A percentile compares a stretch with the other conserved stretches of the same genome.
Evolutionary conservation across 345 rosid species (phyloP).

Genomic region (Brassica cretica): DNA sequence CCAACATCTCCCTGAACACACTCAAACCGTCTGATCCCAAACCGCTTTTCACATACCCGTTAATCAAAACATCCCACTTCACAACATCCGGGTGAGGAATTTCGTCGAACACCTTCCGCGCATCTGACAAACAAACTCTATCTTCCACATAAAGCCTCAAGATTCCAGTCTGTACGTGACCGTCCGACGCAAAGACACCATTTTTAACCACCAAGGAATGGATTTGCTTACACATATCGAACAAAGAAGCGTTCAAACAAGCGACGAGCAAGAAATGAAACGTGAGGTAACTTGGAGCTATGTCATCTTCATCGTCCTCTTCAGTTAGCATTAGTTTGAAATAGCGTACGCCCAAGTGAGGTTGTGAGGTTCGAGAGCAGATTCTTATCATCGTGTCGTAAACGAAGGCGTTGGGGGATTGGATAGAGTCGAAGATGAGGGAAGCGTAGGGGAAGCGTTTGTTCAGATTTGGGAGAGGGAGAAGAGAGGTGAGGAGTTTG

Average conservation of each 20-base stretch:
- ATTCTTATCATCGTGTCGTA: conserved; percentile 57
- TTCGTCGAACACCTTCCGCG: conserved; percentile 58
- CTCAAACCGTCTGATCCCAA: conserved; percentile 44
- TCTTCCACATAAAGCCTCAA: conserved; percentile 39
- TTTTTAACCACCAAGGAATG: conserved; percentile 53
- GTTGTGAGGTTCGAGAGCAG: conserved; percentile 40
- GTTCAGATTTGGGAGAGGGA: conserved; percentile 35
- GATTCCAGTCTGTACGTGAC: conserved; percentile 52
- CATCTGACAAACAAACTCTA: conserved; percentile 34
- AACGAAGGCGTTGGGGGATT: conserved; percentile 39
- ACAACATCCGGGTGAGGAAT: conserved; percentile 50
- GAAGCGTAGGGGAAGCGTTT: conserved; percentile 48
- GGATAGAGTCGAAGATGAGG: conserved; percentile 40
- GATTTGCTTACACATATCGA: conserved; percentile 43
- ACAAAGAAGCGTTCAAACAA: conserved; percentile 38
- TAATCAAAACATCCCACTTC: conserved; percentile 58
- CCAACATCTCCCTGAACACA: conserved; percentile 50
- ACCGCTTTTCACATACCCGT: conserved; percentile 45
- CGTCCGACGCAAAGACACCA: conserved; percentile 45
- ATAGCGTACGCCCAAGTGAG: conserved; percentile 45
- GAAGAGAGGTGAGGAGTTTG: conserved; percentile 48
- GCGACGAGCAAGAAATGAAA: conserved; percentile 49
- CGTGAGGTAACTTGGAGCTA: conserved; percentile 49
- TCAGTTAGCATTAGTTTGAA: conserved; percentile 44
- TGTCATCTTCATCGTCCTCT: not conserved